phyloP scores from a whole-genome alignment of 2,329 filamentous ascomycete species.

The Madurella fahalii region DNA sequence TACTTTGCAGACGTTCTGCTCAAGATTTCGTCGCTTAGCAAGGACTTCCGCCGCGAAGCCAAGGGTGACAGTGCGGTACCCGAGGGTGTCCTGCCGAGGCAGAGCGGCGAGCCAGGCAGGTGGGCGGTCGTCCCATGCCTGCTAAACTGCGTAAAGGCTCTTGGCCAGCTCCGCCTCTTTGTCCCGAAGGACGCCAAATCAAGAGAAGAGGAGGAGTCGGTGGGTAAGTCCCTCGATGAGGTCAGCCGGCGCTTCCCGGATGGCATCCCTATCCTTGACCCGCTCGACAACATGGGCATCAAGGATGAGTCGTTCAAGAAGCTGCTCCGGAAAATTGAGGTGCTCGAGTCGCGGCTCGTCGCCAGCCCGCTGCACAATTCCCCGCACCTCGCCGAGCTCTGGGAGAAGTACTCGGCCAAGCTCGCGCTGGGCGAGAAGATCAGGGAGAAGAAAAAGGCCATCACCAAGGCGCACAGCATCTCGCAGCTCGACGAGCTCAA shows the following conservation, averaged over 20 bases:
- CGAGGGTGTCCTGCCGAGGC: slow-evolving; percentile 60
- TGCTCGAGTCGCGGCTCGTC: slow-evolving; percentile 84
- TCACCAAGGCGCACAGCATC: slow-evolving; percentile 77
- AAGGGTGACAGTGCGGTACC: slow-evolving; percentile 46
- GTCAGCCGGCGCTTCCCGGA: slow-evolving; percentile 87
- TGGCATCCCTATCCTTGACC: slow-evolving; percentile 82
- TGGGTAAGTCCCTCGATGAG: slow-evolving; percentile 70
- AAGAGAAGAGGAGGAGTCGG: slow-evolving; percentile 60
- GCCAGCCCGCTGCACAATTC: slow-evolving; percentile 91
- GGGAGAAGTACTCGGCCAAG: slow-evolving; percentile 82
- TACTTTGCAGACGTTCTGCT: slow-evolving; percentile 82
- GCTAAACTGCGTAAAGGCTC: slow-evolving; percentile 76
- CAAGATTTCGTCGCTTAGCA: slow-evolving; percentile 48
- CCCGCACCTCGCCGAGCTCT: slow-evolving; percentile 75
- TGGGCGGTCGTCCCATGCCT: slow-evolving; percentile 84
- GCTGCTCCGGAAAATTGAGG: slow-evolving; percentile 90
- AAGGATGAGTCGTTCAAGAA: slow-evolving; percentile 90
- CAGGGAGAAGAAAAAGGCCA: slow-evolving; percentile 83
- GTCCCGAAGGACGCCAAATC: slow-evolving; percentile 72
- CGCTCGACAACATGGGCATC: slow-evolving; percentile 95
- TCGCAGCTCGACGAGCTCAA: slow-evolving; percentile 95
- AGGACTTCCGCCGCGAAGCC: slow-evolving; percentile 39
- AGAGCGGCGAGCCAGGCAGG: slow-evolving; percentile 60
- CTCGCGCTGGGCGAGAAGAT: slow-evolving; percentile 71
- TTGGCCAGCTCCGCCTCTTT: slow-evolving; percentile 80